Base-by-base conservation (phyloP, 305 asterid genomes). In the Petunia hybrid region DNA sequence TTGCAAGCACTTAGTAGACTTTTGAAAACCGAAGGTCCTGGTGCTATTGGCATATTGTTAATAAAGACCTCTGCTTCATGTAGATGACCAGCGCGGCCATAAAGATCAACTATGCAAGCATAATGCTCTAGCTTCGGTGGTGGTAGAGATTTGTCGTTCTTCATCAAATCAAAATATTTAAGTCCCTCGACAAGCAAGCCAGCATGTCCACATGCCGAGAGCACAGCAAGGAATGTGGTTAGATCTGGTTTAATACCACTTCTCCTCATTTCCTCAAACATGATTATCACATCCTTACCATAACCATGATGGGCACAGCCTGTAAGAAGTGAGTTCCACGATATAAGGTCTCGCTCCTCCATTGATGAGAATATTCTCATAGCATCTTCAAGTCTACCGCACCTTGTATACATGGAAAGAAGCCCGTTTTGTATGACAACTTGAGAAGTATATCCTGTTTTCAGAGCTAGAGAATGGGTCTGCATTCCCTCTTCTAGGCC, bases 281-380 rank as follows among this genome's bases (percentile, higher is more conserved):
- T 57, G 56, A 76, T 53, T 7, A 93, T 75, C 66, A 82, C 94
- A 87, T 91, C 90, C 40, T 55, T 63, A 42, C 88, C 93, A 82
- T 78, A 75, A 68, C 96, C 96, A 14, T 90, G 96, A 73, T 88
- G 87, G 71, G 92, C 91, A 82, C 78, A 89, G 56, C 91, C 89
- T 7, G 87, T 81, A n/a, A 93, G 85, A 43, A 93, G 82, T 6
- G 94, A 87, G 78, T 91, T 93, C 97, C 96, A 90, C 9, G 97
- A 89, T 82, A 91, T 82, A 67, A 89, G 56, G 81, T 92, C 93
- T 8, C 57, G 89, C 31, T 83, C 82, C 59, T 88, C 82, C 88
- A 92, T 93, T 8, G 84, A 83, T 46, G 57, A 80, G 83, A 93
- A 90, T 14, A 90, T 89, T 80, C 82, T 82, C 84, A 80, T 81